These are phyloP conservation scores for Candida quercuum DNA, from an alignment of 805 yeast species.

Conservation along the genomic window DNA sequence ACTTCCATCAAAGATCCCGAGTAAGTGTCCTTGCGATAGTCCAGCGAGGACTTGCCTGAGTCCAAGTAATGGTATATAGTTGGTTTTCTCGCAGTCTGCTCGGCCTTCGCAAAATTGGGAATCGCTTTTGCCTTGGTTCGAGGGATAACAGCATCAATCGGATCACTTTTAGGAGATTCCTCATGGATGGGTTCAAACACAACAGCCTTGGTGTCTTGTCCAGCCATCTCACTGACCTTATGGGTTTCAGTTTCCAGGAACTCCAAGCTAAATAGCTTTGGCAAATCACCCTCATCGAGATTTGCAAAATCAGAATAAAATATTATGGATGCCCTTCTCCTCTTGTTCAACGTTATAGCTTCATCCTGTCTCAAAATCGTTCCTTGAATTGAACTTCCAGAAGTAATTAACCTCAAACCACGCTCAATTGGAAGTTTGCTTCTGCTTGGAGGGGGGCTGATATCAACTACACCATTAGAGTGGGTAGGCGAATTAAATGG, in stretches of 20 bases:
- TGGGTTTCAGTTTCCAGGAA: not conserved
- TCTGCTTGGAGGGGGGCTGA: not conserved
- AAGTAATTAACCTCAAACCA: conserved; percentile 1
- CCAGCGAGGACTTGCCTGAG: conserved; percentile 1
- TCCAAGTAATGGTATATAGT: not conserved
- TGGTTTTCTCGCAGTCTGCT: too few species aligned
- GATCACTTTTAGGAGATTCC: too few species aligned
- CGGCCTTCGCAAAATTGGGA: too few species aligned
- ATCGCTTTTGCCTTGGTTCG: too few species aligned
- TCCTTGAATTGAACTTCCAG: conserved; percentile 1
- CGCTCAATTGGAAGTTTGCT: not conserved
- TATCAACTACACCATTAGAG: too few species aligned
- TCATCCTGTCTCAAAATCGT: not conserved
- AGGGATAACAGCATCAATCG: too few species aligned
- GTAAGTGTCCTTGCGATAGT: too few species aligned
- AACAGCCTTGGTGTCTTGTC: too few species aligned
- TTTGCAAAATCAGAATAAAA: not conserved
- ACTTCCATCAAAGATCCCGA: conserved; percentile 8
- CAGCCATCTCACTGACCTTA: too few species aligned
- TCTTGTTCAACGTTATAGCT: not conserved
- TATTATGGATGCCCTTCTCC: not conserved
- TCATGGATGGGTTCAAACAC: too few species aligned
- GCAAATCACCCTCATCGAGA: not conserved
- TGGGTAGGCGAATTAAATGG: too few species aligned
- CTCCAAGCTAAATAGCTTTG: not conserved